phyloP scores from a whole-genome alignment of 306 rosid species.

The Fagus sylvatica region DNA sequence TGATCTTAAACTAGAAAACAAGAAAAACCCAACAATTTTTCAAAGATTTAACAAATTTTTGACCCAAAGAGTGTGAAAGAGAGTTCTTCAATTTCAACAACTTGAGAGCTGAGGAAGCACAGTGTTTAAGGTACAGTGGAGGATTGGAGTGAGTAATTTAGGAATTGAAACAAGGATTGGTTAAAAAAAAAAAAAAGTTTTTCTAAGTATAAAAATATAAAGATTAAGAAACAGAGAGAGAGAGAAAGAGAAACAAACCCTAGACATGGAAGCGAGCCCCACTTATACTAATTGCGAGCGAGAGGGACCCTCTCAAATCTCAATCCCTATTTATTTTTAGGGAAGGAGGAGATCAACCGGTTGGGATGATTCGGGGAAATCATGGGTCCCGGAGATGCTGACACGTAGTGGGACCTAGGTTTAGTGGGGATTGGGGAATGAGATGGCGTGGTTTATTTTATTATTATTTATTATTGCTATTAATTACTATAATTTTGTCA shows the following conservation, averaged over 20 bases:
- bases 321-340: slow-evolving; percentile 30
- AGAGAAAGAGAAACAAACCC: slow-evolving; percentile 55
- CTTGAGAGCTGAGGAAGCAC: background rate
- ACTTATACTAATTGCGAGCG: slow-evolving; percentile 44
- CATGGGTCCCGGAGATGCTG: slow-evolving; percentile 5
- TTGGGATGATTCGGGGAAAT: background rate
- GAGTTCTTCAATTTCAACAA: background rate
- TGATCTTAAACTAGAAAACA: slow-evolving; percentile 9
- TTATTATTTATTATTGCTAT: too few species aligned
- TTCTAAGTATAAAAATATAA: background rate
- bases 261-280: slow-evolving; percentile 59
- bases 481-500: too few species aligned
- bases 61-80: background rate
- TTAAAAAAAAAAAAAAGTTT: too few species aligned
- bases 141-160: slow-evolving; percentile 45
- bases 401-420: slow-evolving; percentile 25
- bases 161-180: slow-evolving; percentile 21
- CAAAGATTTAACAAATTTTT: background rate
- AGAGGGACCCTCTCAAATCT: slow-evolving; percentile 58
- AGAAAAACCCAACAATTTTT: background rate
- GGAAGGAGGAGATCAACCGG: slow-evolving; percentile 36
- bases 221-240: slow-evolving; percentile 14
- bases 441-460: too few species aligned
- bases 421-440: background rate
- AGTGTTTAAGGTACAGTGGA: slow-evolving; percentile 33